Evolutionary conservation across 2,329 filamentous ascomycete species (phyloP).

Genomic region (Gnomoniopsis sp.): DNA sequence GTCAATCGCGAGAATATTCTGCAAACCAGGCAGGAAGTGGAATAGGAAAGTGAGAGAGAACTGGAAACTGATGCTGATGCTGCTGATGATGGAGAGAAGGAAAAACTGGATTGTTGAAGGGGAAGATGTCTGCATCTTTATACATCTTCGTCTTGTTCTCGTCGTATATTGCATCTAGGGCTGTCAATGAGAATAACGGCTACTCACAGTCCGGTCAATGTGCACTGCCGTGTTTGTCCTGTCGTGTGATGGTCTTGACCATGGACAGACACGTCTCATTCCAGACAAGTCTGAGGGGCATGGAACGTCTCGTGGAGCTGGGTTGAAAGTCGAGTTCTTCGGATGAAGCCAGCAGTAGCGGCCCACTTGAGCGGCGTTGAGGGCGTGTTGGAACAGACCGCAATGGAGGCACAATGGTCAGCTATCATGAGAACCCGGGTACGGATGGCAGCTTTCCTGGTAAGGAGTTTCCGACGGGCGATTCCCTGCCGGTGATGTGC

Average conservation of each 20-base stretch:
- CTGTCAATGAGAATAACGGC: background rate
- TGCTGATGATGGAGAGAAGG: slow-evolving; percentile 13
- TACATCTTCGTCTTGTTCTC: background rate
- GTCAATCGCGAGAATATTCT: slow-evolving; percentile 14
- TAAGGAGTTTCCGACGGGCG: background rate
- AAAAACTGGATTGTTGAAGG: background rate
- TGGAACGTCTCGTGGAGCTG: slow-evolving; percentile 11
- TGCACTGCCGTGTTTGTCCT: background rate
- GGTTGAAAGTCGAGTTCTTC: background rate
- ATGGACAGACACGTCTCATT: background rate
- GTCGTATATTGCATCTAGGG: background rate
- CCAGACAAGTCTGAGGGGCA: slow-evolving; percentile 11
- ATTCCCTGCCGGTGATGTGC: background rate
- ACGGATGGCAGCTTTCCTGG: too few relatives aligned
- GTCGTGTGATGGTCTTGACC: background rate
- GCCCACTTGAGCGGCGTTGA: too few relatives aligned
- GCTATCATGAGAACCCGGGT: too few relatives aligned
- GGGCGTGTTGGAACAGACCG: background rate
- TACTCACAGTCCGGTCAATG: too few relatives aligned
- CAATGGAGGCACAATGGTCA: too few relatives aligned
- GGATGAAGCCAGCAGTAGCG: slow-evolving; percentile 14
- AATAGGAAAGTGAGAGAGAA: background rate
- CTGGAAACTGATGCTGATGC: slow-evolving; percentile 16
- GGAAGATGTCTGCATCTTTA: slow-evolving; percentile 4
- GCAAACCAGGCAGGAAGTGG: slow-evolving; percentile 16